These are phyloP conservation scores for Patellifolia procumbens DNA, from an alignment of 179 eudicot genomes.

Conservation along the genomic window DNA sequence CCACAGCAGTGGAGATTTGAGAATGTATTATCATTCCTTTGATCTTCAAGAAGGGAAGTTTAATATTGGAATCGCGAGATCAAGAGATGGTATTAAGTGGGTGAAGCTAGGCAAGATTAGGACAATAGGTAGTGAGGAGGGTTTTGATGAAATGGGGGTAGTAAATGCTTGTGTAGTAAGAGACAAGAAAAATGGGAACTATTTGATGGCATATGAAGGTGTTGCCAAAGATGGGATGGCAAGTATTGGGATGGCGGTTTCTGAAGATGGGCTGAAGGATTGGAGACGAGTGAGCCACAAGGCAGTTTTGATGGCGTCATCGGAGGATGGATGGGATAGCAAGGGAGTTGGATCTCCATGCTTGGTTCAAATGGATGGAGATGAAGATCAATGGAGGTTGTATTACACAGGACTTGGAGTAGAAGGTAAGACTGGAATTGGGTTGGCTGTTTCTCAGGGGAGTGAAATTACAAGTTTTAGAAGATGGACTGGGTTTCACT, in stretches of 20 bases:
- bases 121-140: conserved; percentile 41
- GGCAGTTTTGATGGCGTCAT: conserved; percentile 28
- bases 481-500: conserved; percentile 64
- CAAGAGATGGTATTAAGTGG: conserved; percentile 89
- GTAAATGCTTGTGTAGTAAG: conserved; percentile 57
- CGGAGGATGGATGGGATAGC: conserved; percentile 65
- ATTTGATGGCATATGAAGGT: conserved; percentile 85
- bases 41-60: conserved; percentile 51
- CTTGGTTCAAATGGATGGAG: conserved; percentile 78
- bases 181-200: conserved; percentile 54
- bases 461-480: conserved; percentile 43
- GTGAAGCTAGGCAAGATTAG: conserved; percentile 73
- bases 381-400: conserved; percentile 69
- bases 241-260: conserved; percentile 72
- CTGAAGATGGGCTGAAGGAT: conserved; percentile 64
- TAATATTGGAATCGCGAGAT: conserved; percentile 68
- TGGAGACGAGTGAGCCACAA: conserved; percentile 43
- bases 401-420: conserved; percentile 70
- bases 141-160: conserved; percentile 65
- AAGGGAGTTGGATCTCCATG: conserved; percentile 68
- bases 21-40: conserved; percentile 85
- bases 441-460: conserved; percentile 70
- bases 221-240: conserved; percentile 52
- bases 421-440: conserved; percentile 57
- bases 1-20: conserved; percentile 60